Evolutionary conservation across 2,329 filamentous ascomycete species (phyloP).

Genomic region (Talaromyces verruculosus): DNA sequence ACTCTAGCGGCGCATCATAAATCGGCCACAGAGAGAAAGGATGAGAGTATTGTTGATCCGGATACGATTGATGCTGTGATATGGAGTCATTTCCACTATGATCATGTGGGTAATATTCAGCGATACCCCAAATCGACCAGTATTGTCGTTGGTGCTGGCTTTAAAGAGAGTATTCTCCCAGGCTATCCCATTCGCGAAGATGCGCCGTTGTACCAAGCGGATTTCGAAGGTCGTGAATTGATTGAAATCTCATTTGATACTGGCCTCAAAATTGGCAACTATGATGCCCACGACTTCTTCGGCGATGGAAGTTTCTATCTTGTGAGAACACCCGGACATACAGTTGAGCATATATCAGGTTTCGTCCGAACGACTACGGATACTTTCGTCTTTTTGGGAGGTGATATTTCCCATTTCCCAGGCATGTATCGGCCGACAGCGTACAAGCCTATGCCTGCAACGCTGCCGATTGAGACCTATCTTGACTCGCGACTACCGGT

Average conservation of each 20-base stretch:
- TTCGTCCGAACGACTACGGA: conserved; percentile 32
- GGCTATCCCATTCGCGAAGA: background rate
- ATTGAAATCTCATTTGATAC: background rate
- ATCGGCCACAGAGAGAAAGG: background rate
- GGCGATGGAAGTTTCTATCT: background rate
- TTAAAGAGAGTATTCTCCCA: background rate
- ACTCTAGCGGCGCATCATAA: background rate
- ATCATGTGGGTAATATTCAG: background rate
- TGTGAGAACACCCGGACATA: conserved; percentile 26
- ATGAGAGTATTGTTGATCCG: background rate
- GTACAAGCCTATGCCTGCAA: conserved; percentile 30
- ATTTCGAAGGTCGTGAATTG: background rate
- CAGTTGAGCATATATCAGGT: conserved; percentile 30
- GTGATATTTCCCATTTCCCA: conserved; percentile 45
- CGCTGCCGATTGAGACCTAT: conserved; percentile 26
- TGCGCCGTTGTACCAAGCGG: background rate
- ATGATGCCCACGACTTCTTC: background rate
- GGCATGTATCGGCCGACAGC: conserved; percentile 34
- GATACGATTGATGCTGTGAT: background rate
- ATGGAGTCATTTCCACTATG: background rate
- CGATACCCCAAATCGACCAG: background rate
- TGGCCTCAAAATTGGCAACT: background rate
- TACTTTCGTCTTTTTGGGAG: conserved; percentile 47
- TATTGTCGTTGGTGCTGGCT: background rate
- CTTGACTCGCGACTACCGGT: conserved; percentile 23